These are phyloP conservation scores for Citrullus colocynthis DNA, from an alignment of 306 rosid genomes.

Conservation along the genomic window DNA sequence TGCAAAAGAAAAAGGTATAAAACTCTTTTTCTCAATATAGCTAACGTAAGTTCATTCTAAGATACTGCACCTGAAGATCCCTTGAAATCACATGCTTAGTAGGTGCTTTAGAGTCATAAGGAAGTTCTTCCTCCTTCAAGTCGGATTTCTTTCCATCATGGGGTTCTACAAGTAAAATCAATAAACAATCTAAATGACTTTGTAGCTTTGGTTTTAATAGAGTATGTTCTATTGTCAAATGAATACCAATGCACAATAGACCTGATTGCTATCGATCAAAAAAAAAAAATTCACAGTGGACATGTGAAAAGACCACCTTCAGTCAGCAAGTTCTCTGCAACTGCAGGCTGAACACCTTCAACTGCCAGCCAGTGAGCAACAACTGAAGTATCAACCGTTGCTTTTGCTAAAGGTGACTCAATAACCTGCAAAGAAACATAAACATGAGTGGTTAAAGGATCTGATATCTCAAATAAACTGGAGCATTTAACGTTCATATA, in stretches of 20 bases:
- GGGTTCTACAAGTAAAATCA: constrained; percentile 31
- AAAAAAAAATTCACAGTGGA: background rate
- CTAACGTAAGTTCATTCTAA: background rate
- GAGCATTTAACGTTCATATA: constrained; percentile 10
- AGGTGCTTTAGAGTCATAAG: constrained; percentile 59
- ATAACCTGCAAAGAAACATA: constrained; percentile 35
- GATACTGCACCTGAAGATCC: constrained; percentile 59
- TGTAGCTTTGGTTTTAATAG: background rate
- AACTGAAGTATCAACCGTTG: constrained; percentile 68
- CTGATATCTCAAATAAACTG: constrained; percentile 6
- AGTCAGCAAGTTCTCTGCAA: constrained; percentile 57
- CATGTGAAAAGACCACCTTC: constrained; percentile 37
- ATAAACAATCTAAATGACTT: constrained; percentile 9
- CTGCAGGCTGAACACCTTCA: constrained; percentile 90
- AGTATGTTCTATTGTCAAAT: background rate
- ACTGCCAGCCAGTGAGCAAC: constrained; percentile 76
- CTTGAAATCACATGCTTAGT: constrained; percentile 57
- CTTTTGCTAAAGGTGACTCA: constrained; percentile 64
- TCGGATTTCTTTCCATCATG: constrained; percentile 53
- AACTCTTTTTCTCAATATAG: constrained; percentile 1
- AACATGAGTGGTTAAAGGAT: background rate
- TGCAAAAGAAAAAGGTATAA: constrained; percentile 22
- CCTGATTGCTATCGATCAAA: background rate
- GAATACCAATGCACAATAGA: constrained; percentile 4
- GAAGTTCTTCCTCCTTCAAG: constrained; percentile 59